Base-by-base conservation (phyloP, 306 rosid genomes). In the Lupinus albus region DNA sequence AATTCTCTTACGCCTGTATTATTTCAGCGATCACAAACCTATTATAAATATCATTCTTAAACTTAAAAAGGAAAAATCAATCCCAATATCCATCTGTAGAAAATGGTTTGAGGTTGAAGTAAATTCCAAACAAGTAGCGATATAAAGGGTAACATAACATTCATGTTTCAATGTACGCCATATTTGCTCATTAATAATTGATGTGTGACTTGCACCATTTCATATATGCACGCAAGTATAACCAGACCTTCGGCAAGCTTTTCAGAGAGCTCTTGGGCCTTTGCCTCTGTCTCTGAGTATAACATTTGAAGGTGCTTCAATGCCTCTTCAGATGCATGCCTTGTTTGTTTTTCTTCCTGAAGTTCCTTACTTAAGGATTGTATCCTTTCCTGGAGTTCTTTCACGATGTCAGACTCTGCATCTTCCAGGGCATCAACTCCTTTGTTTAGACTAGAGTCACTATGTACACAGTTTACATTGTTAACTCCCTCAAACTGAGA, bases 181-280 rank as follows among this genome's bases (percentile, higher is more conserved):
- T 62, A n/a, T 57, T 35, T 63, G 28, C 57, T 48, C 50, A 36
- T 48, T 32, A 48, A 42, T 45, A 15, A 48, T 63, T 48, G 72
- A 62, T 33, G 69, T 6, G 35, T 17, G 41, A 51, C 15, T 68
- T 69, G 63, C 25, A 54, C 20, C 42, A 9, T 72, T 68, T 57
- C 51, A 73, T 49, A 13, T n/a, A 52, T 14, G 39, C 8, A 11
- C 67, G 48, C 15, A 50, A 65, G 56, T 36, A 70, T 60, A 68
- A 90, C 51, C 89, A 32, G 61, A 94, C 99, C 99, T 86, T 85
- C 86, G 25, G 79, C 60, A 17, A 94, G 97, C 86, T 90, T 91
- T 45, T 61, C 83, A 70, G 99, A 79, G 53, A 94, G 92, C 60
- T 94, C 89, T 42, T 76, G 84, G 32, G 87, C 85, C 80, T 81